Conservation (phyloP, 192 early-diverging fungal species). For the Podila verticillata region DNA sequence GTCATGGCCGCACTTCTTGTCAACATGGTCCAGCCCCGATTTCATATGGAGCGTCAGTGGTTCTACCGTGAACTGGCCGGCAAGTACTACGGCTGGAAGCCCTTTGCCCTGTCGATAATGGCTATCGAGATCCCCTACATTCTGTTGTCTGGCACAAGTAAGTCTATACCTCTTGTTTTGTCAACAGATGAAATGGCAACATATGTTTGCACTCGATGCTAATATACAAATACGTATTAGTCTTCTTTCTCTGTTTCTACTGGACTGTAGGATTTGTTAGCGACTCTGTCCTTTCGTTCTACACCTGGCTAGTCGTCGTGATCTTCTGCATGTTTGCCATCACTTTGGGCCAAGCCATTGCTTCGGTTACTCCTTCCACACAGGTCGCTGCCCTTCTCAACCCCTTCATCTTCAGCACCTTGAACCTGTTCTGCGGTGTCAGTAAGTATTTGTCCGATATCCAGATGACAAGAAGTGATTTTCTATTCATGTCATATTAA, state of each 20-base stretch:
- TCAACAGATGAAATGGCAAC: no score
- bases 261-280: slow-evolving; percentile 74
- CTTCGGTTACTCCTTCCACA: slow-evolving; percentile 68
- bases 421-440: slow-evolving; percentile 78
- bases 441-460: slow-evolving; percentile 11
- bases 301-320: slow-evolving; percentile 71
- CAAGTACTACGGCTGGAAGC: slow-evolving; percentile 74
- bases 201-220: no score
- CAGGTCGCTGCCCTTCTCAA: slow-evolving; percentile 71
- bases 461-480: no score
- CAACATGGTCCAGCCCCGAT: slow-evolving; percentile 73
- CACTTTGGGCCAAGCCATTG: slow-evolving; percentile 77
- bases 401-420: slow-evolving; percentile 72
- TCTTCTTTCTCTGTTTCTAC: slow-evolving; percentile 79
- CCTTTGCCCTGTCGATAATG: slow-evolving; percentile 73
- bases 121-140: slow-evolving; percentile 78
- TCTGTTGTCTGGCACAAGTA: slow-evolving; percentile 60
- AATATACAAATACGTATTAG: no score
- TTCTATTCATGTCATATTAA: no score
- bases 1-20: slow-evolving; percentile 75
- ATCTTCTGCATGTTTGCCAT: slow-evolving; percentile 73
- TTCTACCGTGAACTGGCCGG: slow-evolving; percentile 74
- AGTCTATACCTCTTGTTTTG: no score
- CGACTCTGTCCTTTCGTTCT: slow-evolving; percentile 59
- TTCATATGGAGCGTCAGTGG: slow-evolving; percentile 73